Base-by-base conservation (phyloP, 2,329 filamentous ascomycete species). In the Botryotinia narcissicola region DNA sequence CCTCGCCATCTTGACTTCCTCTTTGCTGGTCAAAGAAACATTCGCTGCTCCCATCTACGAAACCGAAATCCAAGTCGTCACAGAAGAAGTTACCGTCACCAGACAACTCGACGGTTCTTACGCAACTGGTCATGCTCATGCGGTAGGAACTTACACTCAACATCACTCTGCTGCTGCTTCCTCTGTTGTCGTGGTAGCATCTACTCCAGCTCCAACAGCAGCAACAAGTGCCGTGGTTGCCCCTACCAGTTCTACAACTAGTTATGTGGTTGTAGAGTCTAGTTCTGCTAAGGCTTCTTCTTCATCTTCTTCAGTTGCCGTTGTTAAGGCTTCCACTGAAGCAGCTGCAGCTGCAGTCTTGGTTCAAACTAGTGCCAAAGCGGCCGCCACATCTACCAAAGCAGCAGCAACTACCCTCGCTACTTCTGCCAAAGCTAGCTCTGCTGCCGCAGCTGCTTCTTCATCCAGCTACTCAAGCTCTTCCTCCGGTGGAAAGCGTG, bases 401-500 rank as follows among this genome's bases (percentile, higher is more conserved):
- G 66, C 60, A 12, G 72, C 70, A 40, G 66, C 63, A 12, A 74
- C 73, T 18, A 75, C 73, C 10, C 51, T 71, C 51, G 54, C 60
- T 16, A 68, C 72, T 29, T 64, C 51, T 2, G 25, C 67, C 10
- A 46, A 37, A 61, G 63, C 18, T 25, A 73, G 71, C 18, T 70
- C 69, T 12, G 29, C 71, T 48, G 61, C 64, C 4, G 59, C 73
- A 16, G 40, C 42, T n/a, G 42, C 70, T 9, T 7, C 70, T 22
- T 63, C 72, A 7, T 69, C 73, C 3, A 44, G n/a, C 51, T 57
- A 29, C 4, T 29, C 14, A 14, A 57, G 71, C 12, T 57, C 73
- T 51, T 48, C 73, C 18, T 63, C 74, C 16, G 44, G 73, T 4
- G 48, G 73, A 25, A 78, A 92, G 88, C 90, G 90, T 80, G 91